Percentiles rank a stretch among this genome's conserved stretches.
phyloP scores from a whole-genome alignment of 371 early-diverging fungal genomes.

The Nematocida ironsii region DNA sequence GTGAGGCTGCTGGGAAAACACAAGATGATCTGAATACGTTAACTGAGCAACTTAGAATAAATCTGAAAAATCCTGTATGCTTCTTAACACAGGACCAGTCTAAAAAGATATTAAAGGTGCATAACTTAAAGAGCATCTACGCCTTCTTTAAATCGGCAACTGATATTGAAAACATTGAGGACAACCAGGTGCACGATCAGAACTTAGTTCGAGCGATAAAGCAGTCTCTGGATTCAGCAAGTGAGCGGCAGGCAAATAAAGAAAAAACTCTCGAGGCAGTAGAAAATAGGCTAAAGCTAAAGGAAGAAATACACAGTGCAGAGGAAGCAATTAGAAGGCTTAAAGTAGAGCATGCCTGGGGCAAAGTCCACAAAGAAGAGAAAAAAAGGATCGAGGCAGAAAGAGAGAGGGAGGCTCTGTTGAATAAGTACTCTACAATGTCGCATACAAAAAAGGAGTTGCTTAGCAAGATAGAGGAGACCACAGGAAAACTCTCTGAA shows the following conservation, averaged over 20 bases:
- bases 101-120: constrained; percentile 67
- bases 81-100: constrained; percentile 70
- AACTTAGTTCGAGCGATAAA: constrained; percentile 44
- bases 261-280: constrained; percentile 45
- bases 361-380: constrained; percentile 36
- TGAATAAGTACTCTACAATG: background rate
- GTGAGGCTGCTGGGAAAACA: constrained; percentile 34
- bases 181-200: constrained; percentile 58
- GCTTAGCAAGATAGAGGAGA: constrained; percentile 12
- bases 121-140: constrained; percentile 62
- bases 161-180: constrained; percentile 65
- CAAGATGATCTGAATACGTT: constrained; percentile 65
- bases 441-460: constrained; percentile 22
- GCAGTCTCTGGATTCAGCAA: background rate
- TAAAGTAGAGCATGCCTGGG: constrained; percentile 62
- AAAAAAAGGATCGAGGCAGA: constrained; percentile 11
- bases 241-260: constrained; percentile 23
- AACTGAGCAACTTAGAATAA: constrained; percentile 60
- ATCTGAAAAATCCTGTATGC: constrained; percentile 68
- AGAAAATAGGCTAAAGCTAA: constrained; percentile 13
- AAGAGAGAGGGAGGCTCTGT: constrained; percentile 33
- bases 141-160: constrained; percentile 68
- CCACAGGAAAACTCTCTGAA: constrained; percentile 3
- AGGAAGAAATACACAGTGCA: constrained; percentile 18
- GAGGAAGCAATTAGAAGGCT: constrained; percentile 48